phyloP scores from a whole-genome alignment of 306 rosid species.

The Datisca glomerata region DNA sequence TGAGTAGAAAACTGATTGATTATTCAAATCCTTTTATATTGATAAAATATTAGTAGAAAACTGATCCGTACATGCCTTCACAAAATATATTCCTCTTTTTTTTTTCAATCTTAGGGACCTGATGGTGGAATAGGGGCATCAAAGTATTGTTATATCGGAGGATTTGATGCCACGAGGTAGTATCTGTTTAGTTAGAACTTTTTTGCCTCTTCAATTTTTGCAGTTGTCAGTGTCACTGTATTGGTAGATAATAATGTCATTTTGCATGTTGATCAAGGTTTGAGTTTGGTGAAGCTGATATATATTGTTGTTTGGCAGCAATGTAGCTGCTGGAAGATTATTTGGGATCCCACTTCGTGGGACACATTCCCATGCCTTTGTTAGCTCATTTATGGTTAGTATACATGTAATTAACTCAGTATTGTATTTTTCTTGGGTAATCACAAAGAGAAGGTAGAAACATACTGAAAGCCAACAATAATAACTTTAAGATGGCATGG shows the following conservation, averaged over 20 bases:
- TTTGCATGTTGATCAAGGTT: slow-evolving; percentile 13
- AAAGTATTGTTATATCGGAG: slow-evolving; percentile 87
- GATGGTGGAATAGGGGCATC: slow-evolving; percentile 93
- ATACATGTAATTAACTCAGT: no score
- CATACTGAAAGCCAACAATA: no score
- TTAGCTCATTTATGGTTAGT: slow-evolving; percentile 96
- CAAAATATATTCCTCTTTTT: slow-evolving; percentile 14
- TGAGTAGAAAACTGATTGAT: no score
- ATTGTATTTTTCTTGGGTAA: no score
- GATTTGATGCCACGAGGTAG: slow-evolving; percentile 94
- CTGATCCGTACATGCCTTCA: slow-evolving; percentile 1
- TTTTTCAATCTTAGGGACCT: slow-evolving; percentile 57
- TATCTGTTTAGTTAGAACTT: neutral
- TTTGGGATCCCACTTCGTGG: slow-evolving; percentile 97
- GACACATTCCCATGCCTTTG: slow-evolving; percentile 98
- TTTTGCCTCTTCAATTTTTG: neutral
- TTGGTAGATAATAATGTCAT: neutral
- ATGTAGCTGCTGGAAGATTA: slow-evolving; percentile 94
- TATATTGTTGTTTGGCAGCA: slow-evolving; percentile 43
- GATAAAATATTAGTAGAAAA: neutral
- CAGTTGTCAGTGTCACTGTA: slow-evolving; percentile 1
- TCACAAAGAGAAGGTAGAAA: no score
- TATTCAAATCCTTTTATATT: no score
- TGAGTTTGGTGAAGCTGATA: no score
- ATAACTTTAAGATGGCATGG: no score